Conservation (phyloP, 768 basidiomycete genomes). For the Rhodotorula diobovata region DNA sequence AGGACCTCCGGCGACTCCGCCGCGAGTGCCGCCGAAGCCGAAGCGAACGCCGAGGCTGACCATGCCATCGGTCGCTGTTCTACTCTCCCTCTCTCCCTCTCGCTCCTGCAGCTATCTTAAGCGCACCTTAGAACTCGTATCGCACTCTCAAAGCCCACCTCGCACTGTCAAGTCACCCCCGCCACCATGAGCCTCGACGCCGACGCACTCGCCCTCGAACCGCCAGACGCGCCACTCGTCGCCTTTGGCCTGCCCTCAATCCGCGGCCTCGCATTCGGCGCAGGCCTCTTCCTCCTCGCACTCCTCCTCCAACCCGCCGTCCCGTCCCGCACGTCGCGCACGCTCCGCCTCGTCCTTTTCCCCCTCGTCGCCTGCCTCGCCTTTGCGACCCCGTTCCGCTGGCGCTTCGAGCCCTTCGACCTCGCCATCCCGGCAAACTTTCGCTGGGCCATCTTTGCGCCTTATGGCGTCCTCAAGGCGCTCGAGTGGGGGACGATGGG, state of each 20-base stretch:
- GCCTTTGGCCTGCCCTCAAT: constrained; percentile 10
- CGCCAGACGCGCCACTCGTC: not conserved
- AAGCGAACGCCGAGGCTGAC: too few relatives aligned
- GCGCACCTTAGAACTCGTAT: too few relatives aligned
- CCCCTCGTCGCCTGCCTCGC: constrained; percentile 10
- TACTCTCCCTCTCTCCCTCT: not conserved
- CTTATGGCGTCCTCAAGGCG: constrained; percentile 14
- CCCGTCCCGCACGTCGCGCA: constrained; percentile 3
- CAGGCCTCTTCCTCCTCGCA: constrained; percentile 14
- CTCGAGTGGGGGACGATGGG: constrained; percentile 12
- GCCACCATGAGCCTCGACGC: not conserved
- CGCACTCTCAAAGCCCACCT: too few relatives aligned
- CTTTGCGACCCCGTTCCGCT: not conserved
- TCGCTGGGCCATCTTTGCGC: constrained; percentile 22
- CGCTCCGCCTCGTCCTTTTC: not conserved
- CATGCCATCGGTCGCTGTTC: not conserved
- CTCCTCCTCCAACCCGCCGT: constrained; percentile 31
- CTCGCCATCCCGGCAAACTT: constrained; percentile 13
- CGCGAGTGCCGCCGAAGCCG: too few relatives aligned
- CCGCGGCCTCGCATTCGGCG: constrained; percentile 1
- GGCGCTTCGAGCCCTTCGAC: not conserved
- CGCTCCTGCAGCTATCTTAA: too few relatives aligned
- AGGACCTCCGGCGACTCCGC: not conserved
- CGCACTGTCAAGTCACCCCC: too few relatives aligned
- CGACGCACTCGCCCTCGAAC: not conserved